These are phyloP conservation scores for Perkinsela sp. DNA, from an alignment of 208 protist species.

Conservation along the genomic window DNA sequence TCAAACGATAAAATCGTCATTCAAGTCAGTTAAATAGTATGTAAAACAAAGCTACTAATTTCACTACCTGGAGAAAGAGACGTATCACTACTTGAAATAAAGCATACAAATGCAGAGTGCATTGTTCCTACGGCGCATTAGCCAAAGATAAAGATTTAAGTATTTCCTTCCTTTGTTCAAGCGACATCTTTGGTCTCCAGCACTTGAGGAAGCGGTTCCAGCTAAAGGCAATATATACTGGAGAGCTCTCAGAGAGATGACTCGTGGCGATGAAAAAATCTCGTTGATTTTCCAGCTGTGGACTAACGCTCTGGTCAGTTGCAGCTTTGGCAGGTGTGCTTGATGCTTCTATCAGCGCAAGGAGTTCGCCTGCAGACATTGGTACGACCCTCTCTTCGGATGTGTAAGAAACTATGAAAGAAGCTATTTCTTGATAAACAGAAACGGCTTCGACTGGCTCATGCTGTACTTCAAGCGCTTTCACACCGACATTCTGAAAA, in stretches of 20 bases:
- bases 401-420: not conserved
- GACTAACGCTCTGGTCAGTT: not conserved
- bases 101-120: too few species aligned
- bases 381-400: not conserved
- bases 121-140: too few species aligned
- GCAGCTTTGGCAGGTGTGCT: not conserved
- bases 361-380: not conserved
- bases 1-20: too few species aligned
- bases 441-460: not conserved
- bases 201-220: not conserved
- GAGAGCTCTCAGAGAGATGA: not conserved
- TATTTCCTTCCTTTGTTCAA: too few species aligned
- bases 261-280: not conserved
- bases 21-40: too few species aligned
- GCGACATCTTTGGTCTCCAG: too few species aligned
- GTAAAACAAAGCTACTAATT: too few species aligned
- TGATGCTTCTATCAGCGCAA: not conserved
- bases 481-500: conserved; percentile 34
- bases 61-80: too few species aligned
- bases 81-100: too few species aligned
- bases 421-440: not conserved
- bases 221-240: not conserved
- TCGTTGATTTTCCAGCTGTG: not conserved
- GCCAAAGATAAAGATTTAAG: too few species aligned
- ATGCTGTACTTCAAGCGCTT: conserved; percentile 23